Evolutionary conservation across 805 yeast species (phyloP).

Genomic region (Ogataea methanolica): DNA sequence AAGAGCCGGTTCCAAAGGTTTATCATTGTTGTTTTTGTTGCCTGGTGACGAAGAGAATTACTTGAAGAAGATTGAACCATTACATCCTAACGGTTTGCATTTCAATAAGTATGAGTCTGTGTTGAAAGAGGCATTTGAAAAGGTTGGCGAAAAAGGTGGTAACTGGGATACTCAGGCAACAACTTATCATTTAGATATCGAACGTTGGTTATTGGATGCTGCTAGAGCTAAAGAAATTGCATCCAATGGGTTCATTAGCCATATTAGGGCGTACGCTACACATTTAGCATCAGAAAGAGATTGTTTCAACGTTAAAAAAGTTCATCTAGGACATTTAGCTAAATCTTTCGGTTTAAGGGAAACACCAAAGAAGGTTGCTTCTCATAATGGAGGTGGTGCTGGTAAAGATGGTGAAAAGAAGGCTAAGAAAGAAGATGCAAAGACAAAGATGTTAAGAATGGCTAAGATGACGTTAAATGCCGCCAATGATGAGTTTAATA

Average conservation of each 20-base stretch:
- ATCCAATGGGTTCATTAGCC: constrained; percentile 78
- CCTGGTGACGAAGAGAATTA: constrained; percentile 92
- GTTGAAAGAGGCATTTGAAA: constrained; percentile 26
- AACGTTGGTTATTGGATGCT: constrained; percentile 81
- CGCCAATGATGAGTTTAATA: constrained; percentile 72
- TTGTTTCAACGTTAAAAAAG: constrained; percentile 70
- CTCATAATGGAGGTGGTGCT: constrained; percentile 28
- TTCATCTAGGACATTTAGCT: constrained; percentile 95
- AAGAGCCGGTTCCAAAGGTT: constrained; percentile 88
- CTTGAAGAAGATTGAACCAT: constrained; percentile 52
- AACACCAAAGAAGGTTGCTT: constrained; percentile 79
- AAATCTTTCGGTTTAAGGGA: constrained; percentile 93
- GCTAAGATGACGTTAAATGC: constrained; percentile 66
- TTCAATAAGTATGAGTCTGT: constrained; percentile 42
- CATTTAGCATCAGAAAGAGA: constrained; percentile 78
- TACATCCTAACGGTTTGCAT: constrained; percentile 47
- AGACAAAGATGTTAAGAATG: constrained; percentile 67
- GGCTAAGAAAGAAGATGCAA: constrained; percentile 56
- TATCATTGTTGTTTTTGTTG: constrained; percentile 68
- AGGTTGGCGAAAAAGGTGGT: constrained; percentile 25
- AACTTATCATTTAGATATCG: constrained; percentile 89
- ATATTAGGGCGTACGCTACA: constrained; percentile 92
- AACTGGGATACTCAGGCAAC: constrained; percentile 94
- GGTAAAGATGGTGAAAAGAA: constrained; percentile 18
- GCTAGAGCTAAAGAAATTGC: constrained; percentile 59